Evolutionary conservation across 2,329 filamentous ascomycete genomes (phyloP).

Genomic region (Dryadomyces sulphureus): DNA sequence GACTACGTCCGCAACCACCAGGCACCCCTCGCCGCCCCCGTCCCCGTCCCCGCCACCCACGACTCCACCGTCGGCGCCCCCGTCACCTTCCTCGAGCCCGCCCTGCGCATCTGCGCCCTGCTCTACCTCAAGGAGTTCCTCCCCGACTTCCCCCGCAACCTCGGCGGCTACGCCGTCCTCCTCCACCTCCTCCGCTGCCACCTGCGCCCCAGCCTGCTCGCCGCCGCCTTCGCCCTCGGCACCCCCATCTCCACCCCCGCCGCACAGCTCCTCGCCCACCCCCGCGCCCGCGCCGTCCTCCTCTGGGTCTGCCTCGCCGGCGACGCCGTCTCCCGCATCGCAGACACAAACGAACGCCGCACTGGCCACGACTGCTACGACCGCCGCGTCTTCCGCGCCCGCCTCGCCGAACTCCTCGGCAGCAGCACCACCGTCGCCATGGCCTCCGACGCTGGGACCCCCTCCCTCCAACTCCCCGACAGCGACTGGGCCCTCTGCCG

Average conservation of each 20-base stretch:
- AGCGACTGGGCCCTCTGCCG: constrained; percentile 12
- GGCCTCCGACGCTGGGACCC: background rate
- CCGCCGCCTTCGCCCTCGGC: background rate
- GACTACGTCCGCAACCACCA: constrained; percentile 14
- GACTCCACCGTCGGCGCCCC: background rate
- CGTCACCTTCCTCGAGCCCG: constrained; percentile 13
- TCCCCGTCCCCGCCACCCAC: constrained; percentile 6
- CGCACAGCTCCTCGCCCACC: constrained; percentile 1
- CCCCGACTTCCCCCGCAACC: constrained; percentile 17
- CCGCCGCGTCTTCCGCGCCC: constrained; percentile 14
- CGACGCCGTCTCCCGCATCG: constrained; percentile 14
- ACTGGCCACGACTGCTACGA: constrained; percentile 12
- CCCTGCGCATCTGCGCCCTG: constrained; percentile 16
- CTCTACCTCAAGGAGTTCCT: constrained; percentile 19
- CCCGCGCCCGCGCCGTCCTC: constrained; percentile 11
- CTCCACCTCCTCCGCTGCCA: constrained; percentile 15
- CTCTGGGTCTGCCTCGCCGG: constrained; percentile 17
- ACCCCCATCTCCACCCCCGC: background rate
- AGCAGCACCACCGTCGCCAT: background rate
- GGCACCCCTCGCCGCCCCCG: constrained; percentile 7
- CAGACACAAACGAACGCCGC: constrained; percentile 14
- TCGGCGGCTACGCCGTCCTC: constrained; percentile 18
- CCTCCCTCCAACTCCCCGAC: constrained; percentile 7
- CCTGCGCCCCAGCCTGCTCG: constrained; percentile 7
- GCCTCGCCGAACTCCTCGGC: constrained; percentile 11